phyloP scores from a whole-genome alignment of 306 rosid species.

The Casuarina cunninghamiana region DNA sequence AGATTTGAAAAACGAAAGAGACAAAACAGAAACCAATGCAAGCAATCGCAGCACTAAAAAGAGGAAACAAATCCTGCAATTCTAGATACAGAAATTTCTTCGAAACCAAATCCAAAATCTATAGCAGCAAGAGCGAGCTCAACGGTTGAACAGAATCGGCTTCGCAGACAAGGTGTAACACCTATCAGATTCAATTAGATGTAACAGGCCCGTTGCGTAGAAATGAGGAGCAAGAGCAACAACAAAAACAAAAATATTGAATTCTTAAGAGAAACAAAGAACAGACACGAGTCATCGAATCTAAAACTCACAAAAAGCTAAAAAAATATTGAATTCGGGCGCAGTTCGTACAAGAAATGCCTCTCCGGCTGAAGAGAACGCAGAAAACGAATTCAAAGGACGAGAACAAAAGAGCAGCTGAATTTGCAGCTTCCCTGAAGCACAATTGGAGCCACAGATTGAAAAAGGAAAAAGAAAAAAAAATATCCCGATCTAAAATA shows the following conservation, averaged over 20 bases:
- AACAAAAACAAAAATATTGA: neutral
- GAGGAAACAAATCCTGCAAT: neutral
- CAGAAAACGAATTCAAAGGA: slow-evolving; percentile 9
- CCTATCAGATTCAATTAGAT: no score
- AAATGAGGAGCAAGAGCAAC: no score
- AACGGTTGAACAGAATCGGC: no score
- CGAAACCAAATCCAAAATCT: no score
- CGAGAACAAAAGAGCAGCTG: slow-evolving; percentile 8
- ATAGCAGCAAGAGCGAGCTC: no score
- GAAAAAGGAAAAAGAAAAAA: neutral
- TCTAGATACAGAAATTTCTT: no score
- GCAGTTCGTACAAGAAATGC: slow-evolving; percentile 14
- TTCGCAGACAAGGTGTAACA: no score
- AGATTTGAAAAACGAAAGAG: neutral
- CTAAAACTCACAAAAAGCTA: neutral
- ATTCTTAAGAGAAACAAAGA: neutral
- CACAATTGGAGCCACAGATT: neutral
- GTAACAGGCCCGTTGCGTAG: no score
- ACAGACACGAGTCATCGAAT: neutral
- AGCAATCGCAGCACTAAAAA: neutral
- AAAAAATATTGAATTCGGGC: neutral
- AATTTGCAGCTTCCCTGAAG: slow-evolving; percentile 18
- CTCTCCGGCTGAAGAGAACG: slow-evolving; percentile 20
- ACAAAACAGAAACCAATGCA: neutral
- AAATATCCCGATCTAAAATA: slow-evolving; percentile 30